These are phyloP conservation scores for Fusarium nelsonii DNA, from an alignment of 2,329 filamentous ascomycete species.

Conservation along the genomic window DNA sequence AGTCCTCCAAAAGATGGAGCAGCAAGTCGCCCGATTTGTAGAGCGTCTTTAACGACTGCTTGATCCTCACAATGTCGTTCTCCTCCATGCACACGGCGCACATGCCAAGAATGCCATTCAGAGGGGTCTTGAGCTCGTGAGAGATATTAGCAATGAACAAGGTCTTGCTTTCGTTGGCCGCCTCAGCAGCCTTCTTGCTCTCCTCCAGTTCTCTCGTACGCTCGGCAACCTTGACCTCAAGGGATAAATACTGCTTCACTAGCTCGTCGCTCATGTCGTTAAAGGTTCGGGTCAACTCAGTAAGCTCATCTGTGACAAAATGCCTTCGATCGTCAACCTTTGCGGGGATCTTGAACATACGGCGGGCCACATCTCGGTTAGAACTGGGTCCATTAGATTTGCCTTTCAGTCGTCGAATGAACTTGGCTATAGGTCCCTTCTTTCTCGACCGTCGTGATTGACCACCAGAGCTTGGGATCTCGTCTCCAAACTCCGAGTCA, in stretches of 20 bases:
- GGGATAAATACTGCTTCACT: constrained; percentile 83
- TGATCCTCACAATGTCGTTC: constrained; percentile 80
- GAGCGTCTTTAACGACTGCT: constrained; percentile 85
- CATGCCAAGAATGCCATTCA: constrained; percentile 97
- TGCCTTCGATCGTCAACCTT: constrained; percentile 83
- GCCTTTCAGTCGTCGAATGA: constrained; percentile 55
- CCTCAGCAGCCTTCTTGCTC: constrained; percentile 91
- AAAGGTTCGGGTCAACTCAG: constrained; percentile 85
- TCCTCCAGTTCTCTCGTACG: constrained; percentile 87
- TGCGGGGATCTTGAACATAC: constrained; percentile 84
- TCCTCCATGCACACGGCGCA: constrained; percentile 94
- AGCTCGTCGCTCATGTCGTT: constrained; percentile 96
- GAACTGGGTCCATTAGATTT: constrained; percentile 49
- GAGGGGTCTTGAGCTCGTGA: constrained; percentile 88
- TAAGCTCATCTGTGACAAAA: constrained; percentile 84
- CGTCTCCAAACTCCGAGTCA: constrained; percentile 58
- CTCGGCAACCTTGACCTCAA: constrained; percentile 87
- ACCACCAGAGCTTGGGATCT: constrained; percentile 56
- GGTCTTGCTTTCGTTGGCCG: constrained; percentile 97
- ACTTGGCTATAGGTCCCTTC: constrained; percentile 56
- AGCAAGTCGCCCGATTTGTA: constrained; percentile 82
- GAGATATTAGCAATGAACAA: constrained; percentile 97
- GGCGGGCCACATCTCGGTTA: constrained; percentile 58
- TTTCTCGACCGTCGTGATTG: constrained; percentile 60
- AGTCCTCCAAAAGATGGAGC: constrained; percentile 86